A percentile compares a stretch with the other conserved stretches of the same genome.
These are phyloP conservation scores for Aspergillus udagawae DNA, from an alignment of 2,329 filamentous ascomycete genomes.

Conservation along the genomic window DNA sequence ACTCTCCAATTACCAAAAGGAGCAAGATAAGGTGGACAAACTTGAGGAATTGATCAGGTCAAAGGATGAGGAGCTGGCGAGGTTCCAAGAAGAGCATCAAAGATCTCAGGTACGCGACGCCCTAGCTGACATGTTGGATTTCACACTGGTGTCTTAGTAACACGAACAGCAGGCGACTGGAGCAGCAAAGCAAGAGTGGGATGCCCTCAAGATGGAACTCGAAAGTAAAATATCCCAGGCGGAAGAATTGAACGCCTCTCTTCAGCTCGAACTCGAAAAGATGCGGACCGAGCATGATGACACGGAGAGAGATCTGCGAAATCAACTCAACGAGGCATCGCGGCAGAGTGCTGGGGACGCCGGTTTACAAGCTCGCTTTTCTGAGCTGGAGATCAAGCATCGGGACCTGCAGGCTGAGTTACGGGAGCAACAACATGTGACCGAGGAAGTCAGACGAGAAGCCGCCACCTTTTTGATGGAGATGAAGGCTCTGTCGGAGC, in stretches of 20 bases:
- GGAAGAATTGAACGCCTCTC: conserved; percentile 70
- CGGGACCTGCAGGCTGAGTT: conserved; percentile 62
- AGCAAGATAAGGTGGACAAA: conserved; percentile 55
- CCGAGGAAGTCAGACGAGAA: conserved; percentile 80
- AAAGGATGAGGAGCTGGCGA: conserved; percentile 66
- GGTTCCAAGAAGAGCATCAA: conserved; percentile 55
- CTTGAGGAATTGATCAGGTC: conserved; percentile 66
- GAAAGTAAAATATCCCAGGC: conserved; percentile 72
- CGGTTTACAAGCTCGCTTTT: conserved; percentile 59
- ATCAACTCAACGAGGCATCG: conserved; percentile 52
- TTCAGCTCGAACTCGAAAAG: conserved; percentile 74
- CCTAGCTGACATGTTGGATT: neutral
- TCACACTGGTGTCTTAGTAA: conserved; percentile 4
- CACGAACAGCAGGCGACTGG: conserved; percentile 41
- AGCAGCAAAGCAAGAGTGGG: conserved; percentile 66
- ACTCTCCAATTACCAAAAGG: conserved; percentile 57
- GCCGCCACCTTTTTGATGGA: conserved; percentile 79
- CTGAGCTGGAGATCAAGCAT: conserved; percentile 58
- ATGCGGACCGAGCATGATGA: conserved; percentile 65
- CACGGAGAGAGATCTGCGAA: conserved; percentile 59
- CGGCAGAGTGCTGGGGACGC: conserved; percentile 38
- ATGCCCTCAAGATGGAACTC: conserved; percentile 60
- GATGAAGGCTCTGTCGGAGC: conserved; percentile 81
- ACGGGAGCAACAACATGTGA: conserved; percentile 72
- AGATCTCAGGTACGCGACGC: conserved; percentile 39